Evolutionary conservation across 2,329 filamentous ascomycete species (phyloP), one percentile per base, ranked within the genome.

Genomic region (Trematosphaeria pertusa): DNA sequence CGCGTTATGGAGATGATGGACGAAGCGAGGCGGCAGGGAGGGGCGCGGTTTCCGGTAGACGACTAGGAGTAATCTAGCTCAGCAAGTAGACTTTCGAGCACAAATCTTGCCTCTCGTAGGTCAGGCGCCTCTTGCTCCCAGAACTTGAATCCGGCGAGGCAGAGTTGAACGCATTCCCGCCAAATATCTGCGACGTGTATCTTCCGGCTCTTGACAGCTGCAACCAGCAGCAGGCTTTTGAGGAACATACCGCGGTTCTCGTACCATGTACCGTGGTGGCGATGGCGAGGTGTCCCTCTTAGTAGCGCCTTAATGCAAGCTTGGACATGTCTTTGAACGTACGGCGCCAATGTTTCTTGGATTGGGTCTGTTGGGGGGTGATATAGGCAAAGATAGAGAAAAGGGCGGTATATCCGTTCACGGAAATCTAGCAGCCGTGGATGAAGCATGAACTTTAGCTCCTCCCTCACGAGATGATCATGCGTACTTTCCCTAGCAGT

Each of bases 1-100:
- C 81, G 84, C 32, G 88, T 95, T 49, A 92, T 95, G 89, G 85
- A 90, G 65, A 77, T 81, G 2, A 86, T 87, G 83, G 85, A 87
- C 74, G 80, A 85, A 71, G 81, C 84, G 11, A 75, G 84, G 56
- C 77, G 70, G 64, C 82, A 86, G 71, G 78, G 79, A 35, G 81
- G 77, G 2, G 70, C 87, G 68, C 75, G 61, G 41, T 87, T 85
- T 72, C 82, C 84, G 2, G 28, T 34, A 11, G 58, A 62, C 33
- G 38, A 28, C 24, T 28, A 28, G 24, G 15, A 7, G 31, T 37
- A 17, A 37, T 18, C 17, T 17, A 37, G 8, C 17, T 21, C 34
- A 6, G 34, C 34, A 21, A 37, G 34, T 21, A 37, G 34, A 32
- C 28, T 33, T 21, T 31, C 28, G 24, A 28, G 24, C 12, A 28